These are phyloP conservation scores for Nelumbo lutea DNA, from an alignment of 164 flowering plant species.

Conservation along the genomic window DNA sequence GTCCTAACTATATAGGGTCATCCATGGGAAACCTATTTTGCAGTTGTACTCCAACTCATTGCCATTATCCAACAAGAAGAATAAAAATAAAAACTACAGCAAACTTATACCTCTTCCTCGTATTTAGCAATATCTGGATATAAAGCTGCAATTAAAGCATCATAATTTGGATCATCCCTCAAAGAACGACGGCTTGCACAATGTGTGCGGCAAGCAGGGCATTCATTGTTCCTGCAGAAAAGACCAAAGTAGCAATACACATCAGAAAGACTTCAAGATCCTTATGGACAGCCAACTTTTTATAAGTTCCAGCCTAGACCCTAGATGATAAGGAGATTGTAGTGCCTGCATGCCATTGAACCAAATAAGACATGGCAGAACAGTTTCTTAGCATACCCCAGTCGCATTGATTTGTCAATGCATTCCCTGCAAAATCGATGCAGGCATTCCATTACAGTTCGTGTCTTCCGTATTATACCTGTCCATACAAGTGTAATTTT, in stretches of 20 bases:
- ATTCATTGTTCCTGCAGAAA: constrained; percentile 83
- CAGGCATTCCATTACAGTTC: constrained; percentile 98
- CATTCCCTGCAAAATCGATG: constrained; percentile 98
- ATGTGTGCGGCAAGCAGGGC: constrained; percentile 98
- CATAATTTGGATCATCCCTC: constrained; percentile 94
- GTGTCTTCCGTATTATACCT: constrained; percentile 91
- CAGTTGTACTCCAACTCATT: too few species aligned
- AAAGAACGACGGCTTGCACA: constrained; percentile 98
- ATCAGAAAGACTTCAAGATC: neutral
- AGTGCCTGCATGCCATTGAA: neutral
- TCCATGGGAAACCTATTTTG: too few species aligned
- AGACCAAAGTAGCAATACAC: neutral
- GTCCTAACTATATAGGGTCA: too few species aligned
- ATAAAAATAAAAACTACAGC: neutral
- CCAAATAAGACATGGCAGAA: constrained; percentile 1
- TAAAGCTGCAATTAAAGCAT: constrained; percentile 65
- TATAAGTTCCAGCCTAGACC: neutral
- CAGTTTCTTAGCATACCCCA: constrained; percentile 54
- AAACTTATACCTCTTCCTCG: constrained; percentile 66
- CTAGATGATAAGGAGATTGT: neutral
- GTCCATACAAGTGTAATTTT: constrained; percentile 7
- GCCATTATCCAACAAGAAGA: neutral
- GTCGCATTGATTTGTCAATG: constrained; percentile 96
- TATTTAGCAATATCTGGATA: constrained; percentile 82
- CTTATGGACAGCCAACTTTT: neutral